Base-by-base conservation (phyloP, 2,329 filamentous ascomycete genomes). In the Diaporthe velutina region DNA sequence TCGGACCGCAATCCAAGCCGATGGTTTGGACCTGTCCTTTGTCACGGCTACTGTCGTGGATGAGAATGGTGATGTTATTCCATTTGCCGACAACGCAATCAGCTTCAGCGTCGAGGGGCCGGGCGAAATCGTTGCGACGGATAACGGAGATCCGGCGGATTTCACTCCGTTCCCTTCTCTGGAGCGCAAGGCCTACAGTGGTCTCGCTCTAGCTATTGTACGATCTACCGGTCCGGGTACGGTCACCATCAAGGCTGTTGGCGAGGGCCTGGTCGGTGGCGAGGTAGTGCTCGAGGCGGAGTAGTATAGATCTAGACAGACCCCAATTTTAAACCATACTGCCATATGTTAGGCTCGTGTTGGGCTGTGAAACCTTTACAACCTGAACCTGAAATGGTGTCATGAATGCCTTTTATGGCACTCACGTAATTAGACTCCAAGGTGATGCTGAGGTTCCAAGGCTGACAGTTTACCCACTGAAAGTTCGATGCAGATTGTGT, bases 61-160 rank as follows among this genome's bases (percentile, higher is more conserved):
- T 73, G 78, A 57, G 13, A 77, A 83, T 0, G 88, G 87, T 1
- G 80, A 84, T 55, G 74, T 83, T 0, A 87, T 89, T 1, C 86
- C 86, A 0, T 75, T 77, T 4, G 88, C 88, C 2, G 79, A 79
- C 28, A 81, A 86, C 75, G 76, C 76, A 19, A 82, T 90, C 54
- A 83, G 81, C 0, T 90, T 90, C 75, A 82, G 84, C 0, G 76
- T 88, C 7, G 78, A 79, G 0, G 87, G 85, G 0, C 82, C 83
- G 0, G 89, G 84, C 0, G 80, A 85, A 78, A 85, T 90, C 57
- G 82, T 88, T 2, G 80, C 86, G 0, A 90, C 88, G 0, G 88
- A 90, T 68, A 90, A 89, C 70, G 88, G 88, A 1, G 83, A 89
- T 72, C 85, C 85, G 6, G 80, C 84, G 1, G 86, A 88, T 73